Evolutionary conservation across 768 basidiomycete species (phyloP), one percentile per base, ranked within the genome.

Genomic region (Porphyrellus cyaneotinctus): DNA sequence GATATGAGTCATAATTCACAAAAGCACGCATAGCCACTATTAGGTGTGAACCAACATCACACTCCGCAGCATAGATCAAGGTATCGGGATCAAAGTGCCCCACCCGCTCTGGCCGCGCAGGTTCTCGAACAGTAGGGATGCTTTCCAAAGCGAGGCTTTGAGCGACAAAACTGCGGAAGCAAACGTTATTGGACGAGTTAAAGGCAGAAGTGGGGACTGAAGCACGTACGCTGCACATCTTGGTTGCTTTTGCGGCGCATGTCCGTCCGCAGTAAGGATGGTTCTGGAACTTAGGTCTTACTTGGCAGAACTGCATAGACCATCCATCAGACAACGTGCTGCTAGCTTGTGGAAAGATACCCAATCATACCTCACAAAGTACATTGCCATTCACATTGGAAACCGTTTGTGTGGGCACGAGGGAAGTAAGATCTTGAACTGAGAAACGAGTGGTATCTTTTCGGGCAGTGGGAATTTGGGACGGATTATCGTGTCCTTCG

Each of bases 221-320:
- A 30, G 44, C 31, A 60, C 69, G 28, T 37, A 69, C 68, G 8
- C 57, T 63, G 32, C 68, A 69, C 59, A 57, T 56, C 38, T 59
- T 69, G 15, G 54, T 53, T 20, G 82, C 83, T 44, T 74, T 54
- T 15, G 74, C 64, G 17, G 82, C 83, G 59, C 84, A 85, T 48
- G 77, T 81, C 74, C 83, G 81, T 49, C 85, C 81, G 53, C 85
- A 86, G 59, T 76, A 86, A 46, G 80, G 78, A 58, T 81, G 80
- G 56, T 72, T 75, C 57, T 74, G 77, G 59, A 77, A 81, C 65
- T 83, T 86, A 6, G 82, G 80, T 54, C 78, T 81, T 62, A 75
- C 74, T 55, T 80, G 77, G 59, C 85, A 86, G 31, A 63, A 66
- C 72, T 73, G 32, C 56, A 76, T 79, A 20, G 28, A 53, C 35